phyloP scores from a whole-genome alignment of 2,329 filamentous ascomycete species.

The Pseudomassariella vexata region DNA sequence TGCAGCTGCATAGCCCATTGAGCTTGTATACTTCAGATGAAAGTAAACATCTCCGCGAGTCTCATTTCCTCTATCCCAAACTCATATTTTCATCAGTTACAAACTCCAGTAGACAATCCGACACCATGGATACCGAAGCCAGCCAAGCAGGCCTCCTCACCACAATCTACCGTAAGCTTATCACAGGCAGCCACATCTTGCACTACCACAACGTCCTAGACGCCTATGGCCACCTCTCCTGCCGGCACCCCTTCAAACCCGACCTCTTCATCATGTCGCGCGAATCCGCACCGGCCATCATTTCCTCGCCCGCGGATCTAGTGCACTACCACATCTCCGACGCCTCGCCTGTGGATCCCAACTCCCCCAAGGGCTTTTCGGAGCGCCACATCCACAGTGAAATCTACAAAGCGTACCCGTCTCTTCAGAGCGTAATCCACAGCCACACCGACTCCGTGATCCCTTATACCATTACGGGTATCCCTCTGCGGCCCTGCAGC shows the following conservation, averaged over 20 bases:
- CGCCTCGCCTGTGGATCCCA: slow-evolving; percentile 31
- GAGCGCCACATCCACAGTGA: slow-evolving; percentile 43
- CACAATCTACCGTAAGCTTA: slow-evolving; percentile 19
- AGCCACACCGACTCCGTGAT: slow-evolving; percentile 36
- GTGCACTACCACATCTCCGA: slow-evolving; percentile 38
- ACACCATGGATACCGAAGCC: slow-evolving; percentile 2
- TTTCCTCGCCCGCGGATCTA: slow-evolving; percentile 36
- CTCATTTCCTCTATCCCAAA: no score
- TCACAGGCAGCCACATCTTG: slow-evolving; percentile 45
- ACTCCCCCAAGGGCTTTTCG: slow-evolving; percentile 29
- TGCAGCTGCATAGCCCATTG: no score
- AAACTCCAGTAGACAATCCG: not conserved
- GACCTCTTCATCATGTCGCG: slow-evolving; percentile 42
- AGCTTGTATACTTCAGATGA: no score
- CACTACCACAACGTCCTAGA: slow-evolving; percentile 45
- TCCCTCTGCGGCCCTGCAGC: slow-evolving; percentile 31
- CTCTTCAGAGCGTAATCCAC: slow-evolving; percentile 35
- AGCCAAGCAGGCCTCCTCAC: slow-evolving; percentile 2
- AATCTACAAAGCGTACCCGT: slow-evolving; percentile 33
- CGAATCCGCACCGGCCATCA: slow-evolving; percentile 38
- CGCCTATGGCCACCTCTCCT: slow-evolving; percentile 48
- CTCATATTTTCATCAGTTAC: not conserved
- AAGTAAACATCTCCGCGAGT: no score
- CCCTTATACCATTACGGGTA: slow-evolving; percentile 33
- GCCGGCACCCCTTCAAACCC: slow-evolving; percentile 39